Conservation (phyloP, 2,329 filamentous ascomycete genomes). For the Botryosphaeria dothidea region DNA sequence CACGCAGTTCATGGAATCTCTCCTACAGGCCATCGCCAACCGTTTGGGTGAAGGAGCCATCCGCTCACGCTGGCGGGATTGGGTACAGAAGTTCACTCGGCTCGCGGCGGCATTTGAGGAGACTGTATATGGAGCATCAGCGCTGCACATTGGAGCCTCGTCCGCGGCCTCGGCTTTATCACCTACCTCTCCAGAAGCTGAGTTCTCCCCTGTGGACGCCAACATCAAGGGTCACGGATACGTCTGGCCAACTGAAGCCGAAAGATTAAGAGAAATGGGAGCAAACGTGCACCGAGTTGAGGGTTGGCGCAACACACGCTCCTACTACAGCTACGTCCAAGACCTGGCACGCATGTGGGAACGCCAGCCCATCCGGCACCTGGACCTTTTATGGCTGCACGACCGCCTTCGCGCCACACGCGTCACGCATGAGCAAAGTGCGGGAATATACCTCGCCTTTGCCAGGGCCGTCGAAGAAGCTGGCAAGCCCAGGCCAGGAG, state of each 20-base stretch:
- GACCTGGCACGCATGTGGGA: slow-evolving; percentile 40
- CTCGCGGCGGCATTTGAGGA: slow-evolving; percentile 95
- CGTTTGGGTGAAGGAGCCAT: slow-evolving; percentile 86
- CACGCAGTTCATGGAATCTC: slow-evolving; percentile 81
- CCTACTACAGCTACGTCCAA: slow-evolving; percentile 93
- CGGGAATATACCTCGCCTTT: slow-evolving; percentile 82
- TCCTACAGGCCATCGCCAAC: slow-evolving; percentile 79
- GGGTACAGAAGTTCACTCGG: slow-evolving; percentile 91
- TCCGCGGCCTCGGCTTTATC: slow-evolving; percentile 50
- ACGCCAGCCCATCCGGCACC: slow-evolving; percentile 66
- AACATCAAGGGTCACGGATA: slow-evolving; percentile 82
- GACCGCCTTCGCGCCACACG: slow-evolving; percentile 85
- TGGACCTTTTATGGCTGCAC: slow-evolving; percentile 89
- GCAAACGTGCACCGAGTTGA: slow-evolving; percentile 92
- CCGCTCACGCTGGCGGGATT: slow-evolving; percentile 88
- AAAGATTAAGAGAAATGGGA: slow-evolving; percentile 81
- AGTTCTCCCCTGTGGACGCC: slow-evolving; percentile 28
- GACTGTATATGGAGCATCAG: slow-evolving; percentile 88
- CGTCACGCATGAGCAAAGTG: slow-evolving; percentile 72
- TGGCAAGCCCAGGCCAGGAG: slow-evolving; percentile 10
- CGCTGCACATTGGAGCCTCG: slow-evolving; percentile 74
- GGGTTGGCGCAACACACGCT: slow-evolving; percentile 93
- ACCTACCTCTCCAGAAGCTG: slow-evolving; percentile 12
- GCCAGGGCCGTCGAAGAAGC: slow-evolving; percentile 66
- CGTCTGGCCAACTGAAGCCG: slow-evolving; percentile 84